Percentiles rank a stretch among this genome's conserved stretches.
Conservation (phyloP, 345 rosid species). For the Punica granatum region DNA sequence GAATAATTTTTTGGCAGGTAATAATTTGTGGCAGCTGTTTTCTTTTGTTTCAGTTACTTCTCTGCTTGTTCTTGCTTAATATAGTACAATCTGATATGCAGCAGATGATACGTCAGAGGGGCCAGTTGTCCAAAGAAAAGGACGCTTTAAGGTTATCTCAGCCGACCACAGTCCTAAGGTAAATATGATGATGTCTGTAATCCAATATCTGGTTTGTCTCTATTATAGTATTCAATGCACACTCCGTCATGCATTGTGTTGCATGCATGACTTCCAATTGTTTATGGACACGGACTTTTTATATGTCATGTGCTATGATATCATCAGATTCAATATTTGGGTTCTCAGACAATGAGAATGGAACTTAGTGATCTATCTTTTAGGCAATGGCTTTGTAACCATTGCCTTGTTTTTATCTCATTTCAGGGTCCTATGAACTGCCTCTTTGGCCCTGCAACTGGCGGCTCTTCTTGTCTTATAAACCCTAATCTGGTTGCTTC, state of each 20-base stretch:
- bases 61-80: background rate
- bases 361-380: background rate
- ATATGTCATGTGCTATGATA: background rate
- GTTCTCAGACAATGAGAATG: background rate
- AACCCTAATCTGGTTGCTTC: slow-evolving; percentile 36
- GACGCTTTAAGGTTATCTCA: slow-evolving; percentile 85
- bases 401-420: slow-evolving; percentile 4
- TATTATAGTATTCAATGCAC: background rate
- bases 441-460: slow-evolving; percentile 33
- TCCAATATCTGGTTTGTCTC: background rate
- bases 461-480: slow-evolving; percentile 42
- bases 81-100: slow-evolving; percentile 16
- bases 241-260: background rate
- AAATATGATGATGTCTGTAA: background rate
- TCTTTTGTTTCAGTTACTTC: background rate
- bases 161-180: slow-evolving; percentile 88
- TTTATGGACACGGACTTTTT: background rate
- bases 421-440: slow-evolving; percentile 62
- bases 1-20: slow-evolving; percentile 42
- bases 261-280: background rate
- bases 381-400: slow-evolving; percentile 3
- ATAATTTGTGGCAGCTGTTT: slow-evolving; percentile 4
- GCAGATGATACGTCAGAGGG: slow-evolving; percentile 70
- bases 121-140: slow-evolving; percentile 70
- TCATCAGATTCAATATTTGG: background rate